Evolutionary conservation across 2,329 filamentous ascomycete species (phyloP).

Genomic region (Verticillium alfalfae): DNA sequence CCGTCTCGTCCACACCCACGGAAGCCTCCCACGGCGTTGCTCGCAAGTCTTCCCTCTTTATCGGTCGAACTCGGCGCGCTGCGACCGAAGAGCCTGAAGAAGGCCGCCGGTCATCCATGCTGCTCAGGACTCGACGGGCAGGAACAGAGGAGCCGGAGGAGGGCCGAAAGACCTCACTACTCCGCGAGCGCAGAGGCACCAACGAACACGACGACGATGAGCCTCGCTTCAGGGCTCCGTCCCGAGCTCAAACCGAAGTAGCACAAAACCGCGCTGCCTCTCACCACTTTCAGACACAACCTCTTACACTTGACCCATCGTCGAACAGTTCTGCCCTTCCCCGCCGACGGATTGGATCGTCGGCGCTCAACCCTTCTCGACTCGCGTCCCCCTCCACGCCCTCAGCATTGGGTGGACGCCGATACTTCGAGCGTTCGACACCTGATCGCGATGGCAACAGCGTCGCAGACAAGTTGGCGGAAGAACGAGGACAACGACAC

Average conservation of each 20-base stretch:
- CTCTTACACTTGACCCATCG: neutral
- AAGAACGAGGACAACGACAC: constrained; percentile 38
- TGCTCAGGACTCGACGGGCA: constrained; percentile 37
- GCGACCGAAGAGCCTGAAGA: constrained; percentile 47
- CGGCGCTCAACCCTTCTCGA: constrained; percentile 39
- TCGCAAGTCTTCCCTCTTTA: constrained; percentile 50
- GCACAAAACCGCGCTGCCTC: constrained; percentile 23
- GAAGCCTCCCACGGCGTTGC: neutral
- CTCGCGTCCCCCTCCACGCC: constrained; percentile 32
- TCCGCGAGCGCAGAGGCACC: constrained; percentile 40
- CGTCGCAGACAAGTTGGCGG: constrained; percentile 27
- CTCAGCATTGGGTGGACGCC: constrained; percentile 31
- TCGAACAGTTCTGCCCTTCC: constrained; percentile 36
- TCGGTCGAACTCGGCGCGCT: constrained; percentile 38
- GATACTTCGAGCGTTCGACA: constrained; percentile 42
- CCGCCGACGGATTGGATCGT: constrained; percentile 46
- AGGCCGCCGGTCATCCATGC: constrained; percentile 41
- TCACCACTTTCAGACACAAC: constrained; percentile 14
- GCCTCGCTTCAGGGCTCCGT: constrained; percentile 47
- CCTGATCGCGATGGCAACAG: constrained; percentile 32
- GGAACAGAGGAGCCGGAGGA: constrained; percentile 44
- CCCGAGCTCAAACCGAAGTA: constrained; percentile 53
- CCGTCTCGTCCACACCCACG: constrained; percentile 17
- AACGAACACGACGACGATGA: constrained; percentile 45
- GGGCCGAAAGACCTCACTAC: constrained; percentile 35